These are phyloP conservation scores for Collybia mongolica DNA, from an alignment of 768 basidiomycete species.

Conservation along the genomic window DNA sequence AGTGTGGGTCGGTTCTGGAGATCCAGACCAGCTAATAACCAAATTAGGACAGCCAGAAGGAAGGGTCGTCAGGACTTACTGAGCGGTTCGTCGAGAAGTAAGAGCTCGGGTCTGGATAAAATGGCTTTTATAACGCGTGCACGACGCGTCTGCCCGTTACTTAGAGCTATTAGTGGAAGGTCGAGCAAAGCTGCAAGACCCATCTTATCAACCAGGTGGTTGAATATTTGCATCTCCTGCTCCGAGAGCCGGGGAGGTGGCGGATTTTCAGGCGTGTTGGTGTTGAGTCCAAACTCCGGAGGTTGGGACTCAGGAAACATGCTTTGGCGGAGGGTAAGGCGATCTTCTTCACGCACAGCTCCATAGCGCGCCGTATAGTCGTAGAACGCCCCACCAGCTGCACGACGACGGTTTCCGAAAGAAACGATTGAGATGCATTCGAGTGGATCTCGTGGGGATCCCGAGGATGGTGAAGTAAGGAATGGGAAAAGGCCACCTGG, in stretches of 20 bases:
- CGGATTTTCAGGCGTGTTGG: slow-evolving; percentile 20
- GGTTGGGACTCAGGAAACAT: slow-evolving; percentile 56
- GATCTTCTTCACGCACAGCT: slow-evolving; percentile 82
- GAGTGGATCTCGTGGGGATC: slow-evolving; percentile 43
- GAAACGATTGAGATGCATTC: slow-evolving; percentile 56
- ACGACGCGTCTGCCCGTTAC: slow-evolving; percentile 89
- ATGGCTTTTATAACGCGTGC: slow-evolving; percentile 83
- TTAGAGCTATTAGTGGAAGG: slow-evolving; percentile 79
- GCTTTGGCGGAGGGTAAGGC: slow-evolving; percentile 69
- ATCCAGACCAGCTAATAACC: slow-evolving; percentile 74
- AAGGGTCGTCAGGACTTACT: slow-evolving; percentile 46
- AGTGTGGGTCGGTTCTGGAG: slow-evolving; percentile 54
- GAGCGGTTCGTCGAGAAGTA: slow-evolving; percentile 91
- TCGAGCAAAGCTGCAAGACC: slow-evolving; percentile 67
- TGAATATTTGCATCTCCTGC: slow-evolving; percentile 38
- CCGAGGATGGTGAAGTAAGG: slow-evolving; percentile 33
- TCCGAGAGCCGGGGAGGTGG: slow-evolving; percentile 13
- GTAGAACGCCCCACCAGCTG: slow-evolving; percentile 72
- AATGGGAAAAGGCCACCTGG: slow-evolving; percentile 80
- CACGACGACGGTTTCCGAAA: slow-evolving; percentile 60
- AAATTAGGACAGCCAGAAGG: not conserved
- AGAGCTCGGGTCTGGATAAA: slow-evolving; percentile 63
- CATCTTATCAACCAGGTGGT: slow-evolving; percentile 53
- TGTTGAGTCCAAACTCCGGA: slow-evolving; percentile 19
- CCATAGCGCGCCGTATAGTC: slow-evolving; percentile 95